phyloP scores from a whole-genome alignment of 306 rosid species.

The Luffa aegyptiaca region DNA sequence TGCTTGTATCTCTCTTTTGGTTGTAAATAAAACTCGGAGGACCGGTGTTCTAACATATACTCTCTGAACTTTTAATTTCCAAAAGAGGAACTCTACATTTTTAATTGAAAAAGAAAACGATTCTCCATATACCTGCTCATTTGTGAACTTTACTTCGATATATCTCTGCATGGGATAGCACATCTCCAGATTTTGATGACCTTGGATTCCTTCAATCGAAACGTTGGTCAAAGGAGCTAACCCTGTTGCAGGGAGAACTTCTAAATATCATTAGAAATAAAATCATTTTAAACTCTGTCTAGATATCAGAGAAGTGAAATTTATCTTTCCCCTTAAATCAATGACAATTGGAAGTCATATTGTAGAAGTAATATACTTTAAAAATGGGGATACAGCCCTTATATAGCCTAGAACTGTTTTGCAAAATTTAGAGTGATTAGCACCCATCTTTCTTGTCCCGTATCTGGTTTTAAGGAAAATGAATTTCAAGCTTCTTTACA shows the following conservation, averaged over 20 bases:
- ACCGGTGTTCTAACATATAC: too few species aligned
- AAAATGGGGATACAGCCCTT: neutral
- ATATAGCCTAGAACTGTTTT: neutral
- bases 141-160: conserved; percentile 57
- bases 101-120: neutral
- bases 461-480: neutral
- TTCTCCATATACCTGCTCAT: conserved; percentile 56
- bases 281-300: neutral
- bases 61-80: neutral
- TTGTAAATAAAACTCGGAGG: too few species aligned
- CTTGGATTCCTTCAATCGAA: conserved; percentile 41
- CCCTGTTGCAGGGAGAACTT: conserved; percentile 14
- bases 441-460: neutral
- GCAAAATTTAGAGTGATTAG: neutral
- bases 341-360: neutral
- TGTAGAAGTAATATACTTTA: neutral
- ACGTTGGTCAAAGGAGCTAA: conserved; percentile 18
- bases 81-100: neutral
- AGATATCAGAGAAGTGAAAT: conserved; percentile 2
- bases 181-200: conserved; percentile 56
- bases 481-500: neutral
- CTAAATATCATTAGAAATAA: conserved; percentile 1
- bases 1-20: too few species aligned
- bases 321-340: neutral
- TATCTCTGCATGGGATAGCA: conserved; percentile 81